These are phyloP conservation scores for Saccharomyces hybrid DNA, from an alignment of 1,139 yeast genomes.

Conservation along the genomic window DNA sequence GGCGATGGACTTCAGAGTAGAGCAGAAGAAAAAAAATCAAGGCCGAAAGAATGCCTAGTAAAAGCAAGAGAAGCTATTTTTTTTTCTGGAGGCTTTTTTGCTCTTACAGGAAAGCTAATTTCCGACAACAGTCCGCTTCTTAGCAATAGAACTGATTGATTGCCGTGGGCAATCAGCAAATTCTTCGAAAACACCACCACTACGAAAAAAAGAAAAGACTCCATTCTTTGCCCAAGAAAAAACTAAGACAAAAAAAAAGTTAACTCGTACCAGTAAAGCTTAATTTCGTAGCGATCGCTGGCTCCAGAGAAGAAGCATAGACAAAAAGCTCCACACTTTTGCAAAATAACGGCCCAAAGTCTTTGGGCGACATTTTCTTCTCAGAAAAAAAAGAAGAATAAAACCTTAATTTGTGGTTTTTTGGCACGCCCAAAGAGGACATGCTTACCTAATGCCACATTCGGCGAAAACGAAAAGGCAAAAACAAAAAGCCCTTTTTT, in stretches of 20 bases:
- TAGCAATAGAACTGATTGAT: not conserved
- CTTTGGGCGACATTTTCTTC: not conserved
- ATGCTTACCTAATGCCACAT: not conserved
- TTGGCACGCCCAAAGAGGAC: not conserved
- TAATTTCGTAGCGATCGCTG: not conserved
- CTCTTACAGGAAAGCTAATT: too few species aligned
- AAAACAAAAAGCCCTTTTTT: not conserved
- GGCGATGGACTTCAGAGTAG: too few species aligned
- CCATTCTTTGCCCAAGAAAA: not conserved
- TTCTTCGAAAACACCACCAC: not conserved
- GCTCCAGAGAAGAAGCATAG: not conserved
- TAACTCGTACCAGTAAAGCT: not conserved
- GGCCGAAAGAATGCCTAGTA: too few species aligned
- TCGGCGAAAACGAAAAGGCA: not conserved
- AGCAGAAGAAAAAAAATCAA: too few species aligned
- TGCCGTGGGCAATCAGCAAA: not conserved
- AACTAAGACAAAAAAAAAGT: not conserved
- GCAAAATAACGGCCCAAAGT: slow-evolving; percentile 1
- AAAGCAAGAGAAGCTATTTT: too few species aligned
- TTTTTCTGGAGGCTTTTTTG: too few species aligned
- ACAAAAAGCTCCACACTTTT: not conserved
- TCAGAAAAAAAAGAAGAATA: not conserved
- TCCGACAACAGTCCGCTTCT: too few species aligned
- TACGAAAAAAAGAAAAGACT: not conserved
- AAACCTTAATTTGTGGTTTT: not conserved